Conservation (phyloP, 1,284 basidiomycete species). For the Somion occarium region DNA sequence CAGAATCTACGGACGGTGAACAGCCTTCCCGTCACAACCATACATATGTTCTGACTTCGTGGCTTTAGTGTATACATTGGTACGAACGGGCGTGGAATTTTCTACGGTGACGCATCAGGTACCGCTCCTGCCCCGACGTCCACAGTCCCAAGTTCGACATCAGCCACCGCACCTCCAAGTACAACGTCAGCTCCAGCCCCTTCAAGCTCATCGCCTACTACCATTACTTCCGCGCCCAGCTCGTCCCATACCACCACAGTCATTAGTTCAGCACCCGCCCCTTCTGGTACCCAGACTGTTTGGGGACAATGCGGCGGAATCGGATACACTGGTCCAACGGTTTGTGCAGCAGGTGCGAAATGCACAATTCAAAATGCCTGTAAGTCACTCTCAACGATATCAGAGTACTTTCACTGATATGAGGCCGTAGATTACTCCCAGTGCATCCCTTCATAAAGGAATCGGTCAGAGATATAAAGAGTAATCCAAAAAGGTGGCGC, state of each 20-base stretch:
- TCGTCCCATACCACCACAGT: neutral
- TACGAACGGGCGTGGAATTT: conserved; percentile 62
- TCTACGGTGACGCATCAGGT: conserved; percentile 47
- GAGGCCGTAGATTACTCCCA: too few species aligned
- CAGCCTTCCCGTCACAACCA: conserved; percentile 2
- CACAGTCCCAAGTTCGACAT: conserved; percentile 17
- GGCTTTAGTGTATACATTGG: conserved; percentile 56
- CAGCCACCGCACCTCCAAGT: neutral
- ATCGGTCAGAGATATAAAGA: neutral
- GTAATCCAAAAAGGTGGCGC: neutral
- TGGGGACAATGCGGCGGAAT: conserved; percentile 14
- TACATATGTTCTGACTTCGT: neutral
- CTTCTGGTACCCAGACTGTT: conserved; percentile 6
- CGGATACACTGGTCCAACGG: conserved; percentile 11
- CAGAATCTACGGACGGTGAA: conserved; percentile 49
- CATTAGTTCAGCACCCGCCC: conserved; percentile 3
- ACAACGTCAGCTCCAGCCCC: conserved; percentile 1
- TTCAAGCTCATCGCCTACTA: neutral
- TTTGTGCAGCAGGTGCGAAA: conserved; percentile 11
- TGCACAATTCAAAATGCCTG: conserved; percentile 10
- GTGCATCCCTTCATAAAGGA: conserved; percentile 10
- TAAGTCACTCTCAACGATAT: conserved; percentile 4
- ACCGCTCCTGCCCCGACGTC: conserved; percentile 33
- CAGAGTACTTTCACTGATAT: conserved; percentile 1
- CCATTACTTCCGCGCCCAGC: neutral